Percentiles rank a stretch among this genome's conserved stretches.
Conservation (phyloP, 2,329 filamentous ascomycete species). For the Calycina herbarum region DNA sequence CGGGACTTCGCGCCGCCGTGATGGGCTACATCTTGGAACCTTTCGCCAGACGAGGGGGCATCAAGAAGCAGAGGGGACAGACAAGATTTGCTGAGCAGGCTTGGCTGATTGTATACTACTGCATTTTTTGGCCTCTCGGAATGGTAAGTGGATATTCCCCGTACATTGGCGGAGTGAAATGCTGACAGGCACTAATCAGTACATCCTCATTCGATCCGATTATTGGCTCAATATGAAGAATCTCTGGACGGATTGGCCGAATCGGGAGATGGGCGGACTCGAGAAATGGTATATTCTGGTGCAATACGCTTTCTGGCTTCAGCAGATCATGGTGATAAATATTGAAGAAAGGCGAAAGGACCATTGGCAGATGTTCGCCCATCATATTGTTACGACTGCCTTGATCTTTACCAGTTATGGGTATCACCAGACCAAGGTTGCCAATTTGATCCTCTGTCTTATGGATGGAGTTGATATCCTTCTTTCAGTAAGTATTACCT, state of each 20-base stretch:
- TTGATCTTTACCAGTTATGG: slow-evolving; percentile 82
- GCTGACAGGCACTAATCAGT: slow-evolving; percentile 56
- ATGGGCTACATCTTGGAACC: slow-evolving; percentile 90
- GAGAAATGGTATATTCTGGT: slow-evolving; percentile 89
- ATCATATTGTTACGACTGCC: slow-evolving; percentile 85
- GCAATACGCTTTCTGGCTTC: slow-evolving; percentile 90
- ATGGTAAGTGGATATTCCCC: slow-evolving; percentile 57
- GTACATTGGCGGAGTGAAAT: neutral
- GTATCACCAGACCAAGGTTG: slow-evolving; percentile 84
- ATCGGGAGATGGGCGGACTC: slow-evolving; percentile 69
- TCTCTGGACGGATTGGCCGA: slow-evolving; percentile 84
- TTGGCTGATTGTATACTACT: slow-evolving; percentile 85
- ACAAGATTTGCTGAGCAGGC: slow-evolving; percentile 91
- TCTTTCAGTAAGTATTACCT: slow-evolving; percentile 65
- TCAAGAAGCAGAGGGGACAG: slow-evolving; percentile 73
- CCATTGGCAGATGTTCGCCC: slow-evolving; percentile 91
- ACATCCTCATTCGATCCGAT: slow-evolving; percentile 74
- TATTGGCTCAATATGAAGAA: slow-evolving; percentile 76
- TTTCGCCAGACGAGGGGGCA: slow-evolving; percentile 69
- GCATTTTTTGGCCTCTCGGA: slow-evolving; percentile 78
- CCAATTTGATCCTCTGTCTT: slow-evolving; percentile 82
- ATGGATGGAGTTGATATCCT: slow-evolving; percentile 95
- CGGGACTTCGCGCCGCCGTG: slow-evolving; percentile 75
- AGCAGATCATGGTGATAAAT: slow-evolving; percentile 91
- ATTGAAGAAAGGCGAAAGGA: slow-evolving; percentile 95